Evolutionary conservation across 2,329 filamentous ascomycete species (phyloP).

Genomic region (Venturia asperata): DNA sequence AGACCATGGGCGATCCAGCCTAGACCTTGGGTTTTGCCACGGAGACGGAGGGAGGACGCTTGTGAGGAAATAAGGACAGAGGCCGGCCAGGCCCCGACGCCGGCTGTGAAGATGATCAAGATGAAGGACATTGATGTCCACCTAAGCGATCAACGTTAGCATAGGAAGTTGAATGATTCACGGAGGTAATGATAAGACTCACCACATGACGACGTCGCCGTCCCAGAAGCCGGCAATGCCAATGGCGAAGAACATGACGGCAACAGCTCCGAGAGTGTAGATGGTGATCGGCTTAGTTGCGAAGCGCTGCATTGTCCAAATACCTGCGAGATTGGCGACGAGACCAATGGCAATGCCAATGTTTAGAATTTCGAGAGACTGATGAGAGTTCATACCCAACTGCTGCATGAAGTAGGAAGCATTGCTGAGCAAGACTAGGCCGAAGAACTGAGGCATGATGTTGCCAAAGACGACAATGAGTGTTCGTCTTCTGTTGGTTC

Average conservation of each 20-base stretch:
- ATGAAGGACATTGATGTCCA: conserved; percentile 36
- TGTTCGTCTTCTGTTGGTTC: conserved; percentile 31
- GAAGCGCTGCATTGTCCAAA: conserved; percentile 40
- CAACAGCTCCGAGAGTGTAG: conserved; percentile 29
- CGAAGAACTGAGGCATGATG: conserved; percentile 30
- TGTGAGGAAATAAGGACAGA: conserved; percentile 40
- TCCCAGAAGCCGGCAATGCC: conserved; percentile 43
- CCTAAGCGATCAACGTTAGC: conserved; percentile 25
- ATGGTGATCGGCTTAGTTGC: conserved; percentile 38
- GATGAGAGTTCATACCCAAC: conserved; percentile 27
- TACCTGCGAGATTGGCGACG: conserved; percentile 38
- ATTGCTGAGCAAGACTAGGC: conserved; percentile 31
- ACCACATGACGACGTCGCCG: conserved; percentile 36
- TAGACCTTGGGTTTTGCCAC: conserved; percentile 40
- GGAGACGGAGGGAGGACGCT: conserved; percentile 38
- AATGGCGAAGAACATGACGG: conserved; percentile 39
- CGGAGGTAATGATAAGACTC: conserved; percentile 20
- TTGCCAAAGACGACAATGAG: conserved; percentile 33
- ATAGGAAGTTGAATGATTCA: not conserved
- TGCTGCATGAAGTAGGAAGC: conserved; percentile 31
- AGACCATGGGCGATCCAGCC: conserved; percentile 39
- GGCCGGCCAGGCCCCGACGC: conserved; percentile 40
- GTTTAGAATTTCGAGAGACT: conserved; percentile 30
- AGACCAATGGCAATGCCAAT: conserved; percentile 42
- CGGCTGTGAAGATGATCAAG: conserved; percentile 37